phyloP scores from a whole-genome alignment of 768 basidiomycete genomes.

The Leccinellum albellum region DNA sequence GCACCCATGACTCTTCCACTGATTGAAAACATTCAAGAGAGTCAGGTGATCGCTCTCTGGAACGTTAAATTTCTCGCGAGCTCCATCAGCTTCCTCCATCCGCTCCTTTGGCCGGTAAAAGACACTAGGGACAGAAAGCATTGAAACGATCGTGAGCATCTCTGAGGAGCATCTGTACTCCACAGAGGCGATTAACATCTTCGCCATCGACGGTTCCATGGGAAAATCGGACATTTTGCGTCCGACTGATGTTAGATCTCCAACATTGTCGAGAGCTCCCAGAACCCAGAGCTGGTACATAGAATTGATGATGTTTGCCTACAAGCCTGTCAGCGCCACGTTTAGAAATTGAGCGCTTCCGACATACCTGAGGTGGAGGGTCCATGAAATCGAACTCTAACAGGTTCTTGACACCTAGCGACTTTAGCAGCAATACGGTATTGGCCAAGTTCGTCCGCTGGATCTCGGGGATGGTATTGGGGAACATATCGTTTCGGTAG shows the following conservation, averaged over 20 bases:
- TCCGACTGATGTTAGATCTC: constrained; percentile 89
- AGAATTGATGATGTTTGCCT: constrained; percentile 97
- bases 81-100: constrained; percentile 96
- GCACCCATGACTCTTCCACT: constrained; percentile 95
- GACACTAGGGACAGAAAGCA: constrained; percentile 96
- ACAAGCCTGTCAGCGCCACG: background rate
- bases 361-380: constrained; percentile 90
- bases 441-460: constrained; percentile 97
- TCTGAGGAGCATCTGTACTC: constrained; percentile 91
- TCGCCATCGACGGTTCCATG: constrained; percentile 98
- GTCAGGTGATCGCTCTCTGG: constrained; percentile 98
- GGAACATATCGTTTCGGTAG: constrained; percentile 91
- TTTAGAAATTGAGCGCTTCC: background rate
- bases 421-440: constrained; percentile 91
- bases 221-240: constrained; percentile 99
- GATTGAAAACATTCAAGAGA: constrained; percentile 91
- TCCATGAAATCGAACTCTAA: constrained; percentile 99
- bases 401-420: constrained; percentile 93
- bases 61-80: constrained; percentile 97
- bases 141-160: constrained; percentile 98
- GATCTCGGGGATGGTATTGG: constrained; percentile 96
- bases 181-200: constrained; percentile 91
- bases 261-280: constrained; percentile 94
- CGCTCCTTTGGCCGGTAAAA: constrained; percentile 97
- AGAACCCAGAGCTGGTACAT: constrained; percentile 99